These are phyloP conservation scores for Paspalum vaginatum DNA, from an alignment of 176 grass and related monocot species.

Conservation along the genomic window DNA sequence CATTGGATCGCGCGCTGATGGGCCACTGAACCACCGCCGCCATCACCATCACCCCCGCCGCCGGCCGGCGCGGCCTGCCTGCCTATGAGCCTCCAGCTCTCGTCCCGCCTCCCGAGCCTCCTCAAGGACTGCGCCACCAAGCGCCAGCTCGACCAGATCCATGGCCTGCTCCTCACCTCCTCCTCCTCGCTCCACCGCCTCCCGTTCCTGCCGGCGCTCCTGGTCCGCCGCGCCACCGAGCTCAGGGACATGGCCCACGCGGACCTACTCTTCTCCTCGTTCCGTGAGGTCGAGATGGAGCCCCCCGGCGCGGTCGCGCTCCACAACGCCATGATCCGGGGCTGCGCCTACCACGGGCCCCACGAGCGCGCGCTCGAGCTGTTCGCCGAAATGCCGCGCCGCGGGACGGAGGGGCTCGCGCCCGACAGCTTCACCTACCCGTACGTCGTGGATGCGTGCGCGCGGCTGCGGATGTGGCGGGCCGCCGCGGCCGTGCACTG, in stretches of 20 bases:
- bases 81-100: slow-evolving; percentile 9
- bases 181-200: slow-evolving; percentile 9
- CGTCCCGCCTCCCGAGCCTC: background rate
- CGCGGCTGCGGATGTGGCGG: slow-evolving; percentile 20
- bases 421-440: slow-evolving; percentile 55
- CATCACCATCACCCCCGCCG: background rate
- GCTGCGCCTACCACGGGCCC: slow-evolving; percentile 36
- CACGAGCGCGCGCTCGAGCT: slow-evolving; percentile 29
- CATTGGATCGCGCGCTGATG: background rate
- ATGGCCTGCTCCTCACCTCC: slow-evolving; percentile 47
- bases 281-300: background rate
- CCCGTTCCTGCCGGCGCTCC: slow-evolving; percentile 36
- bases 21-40: background rate
- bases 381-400: slow-evolving; percentile 53
- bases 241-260: slow-evolving; percentile 44
- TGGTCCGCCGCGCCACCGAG: slow-evolving; percentile 56
- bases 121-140: slow-evolving; percentile 26
- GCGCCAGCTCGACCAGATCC: slow-evolving; percentile 36
- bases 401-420: background rate
- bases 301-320: slow-evolving; percentile 35
- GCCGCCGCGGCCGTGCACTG: slow-evolving; percentile 37
- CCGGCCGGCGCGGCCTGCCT: background rate
- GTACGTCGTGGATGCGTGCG: slow-evolving; percentile 44
- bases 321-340: slow-evolving; percentile 57
- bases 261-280: slow-evolving; percentile 43